Conservation (phyloP, 1,284 basidiomycete species). For the Porogramme epimiltina region DNA sequence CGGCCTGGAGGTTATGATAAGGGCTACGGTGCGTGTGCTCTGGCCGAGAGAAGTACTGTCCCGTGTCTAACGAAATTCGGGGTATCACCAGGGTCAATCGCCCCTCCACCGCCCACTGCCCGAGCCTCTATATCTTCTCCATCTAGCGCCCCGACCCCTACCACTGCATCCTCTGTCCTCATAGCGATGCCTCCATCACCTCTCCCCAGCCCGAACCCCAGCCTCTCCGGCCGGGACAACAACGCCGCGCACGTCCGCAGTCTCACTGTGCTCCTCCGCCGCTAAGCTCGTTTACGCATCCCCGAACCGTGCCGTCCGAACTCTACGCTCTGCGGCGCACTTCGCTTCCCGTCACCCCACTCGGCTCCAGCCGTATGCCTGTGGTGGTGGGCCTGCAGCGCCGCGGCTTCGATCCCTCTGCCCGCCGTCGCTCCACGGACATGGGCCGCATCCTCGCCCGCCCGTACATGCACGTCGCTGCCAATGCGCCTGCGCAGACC, state of each 20-base stretch:
- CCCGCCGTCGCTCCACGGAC: conserved; percentile 32
- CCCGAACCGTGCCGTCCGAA: conserved; percentile 16
- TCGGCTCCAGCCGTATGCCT: background rate
- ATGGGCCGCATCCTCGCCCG: conserved; percentile 61
- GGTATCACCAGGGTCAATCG: conserved; percentile 17
- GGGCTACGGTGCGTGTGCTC: too few species aligned
- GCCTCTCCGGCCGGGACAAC: conserved; percentile 2
- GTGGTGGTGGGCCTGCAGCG: conserved; percentile 43
- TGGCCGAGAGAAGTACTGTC: too few species aligned
- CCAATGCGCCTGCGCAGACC: conserved; percentile 19
- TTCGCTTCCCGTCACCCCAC: conserved; percentile 16
- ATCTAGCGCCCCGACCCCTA: conserved; percentile 11
- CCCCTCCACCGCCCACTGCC: conserved; percentile 7
- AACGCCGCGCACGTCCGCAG: conserved; percentile 17
- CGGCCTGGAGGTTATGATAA: too few species aligned
- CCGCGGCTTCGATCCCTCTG: conserved; percentile 20
- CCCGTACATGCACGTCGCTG: conserved; percentile 61
- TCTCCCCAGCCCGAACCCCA: conserved; percentile 1
- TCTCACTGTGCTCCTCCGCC: conserved; percentile 20
- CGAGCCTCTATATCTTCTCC: conserved; percentile 10
- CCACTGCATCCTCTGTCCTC: background rate
- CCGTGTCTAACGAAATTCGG: too few species aligned
- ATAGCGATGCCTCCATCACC: conserved; percentile 8
- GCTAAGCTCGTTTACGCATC: conserved; percentile 13
- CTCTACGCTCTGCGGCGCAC: conserved; percentile 19